Conservation (phyloP, 208 protist genomes). For the Angomonas desouzai region DNA sequence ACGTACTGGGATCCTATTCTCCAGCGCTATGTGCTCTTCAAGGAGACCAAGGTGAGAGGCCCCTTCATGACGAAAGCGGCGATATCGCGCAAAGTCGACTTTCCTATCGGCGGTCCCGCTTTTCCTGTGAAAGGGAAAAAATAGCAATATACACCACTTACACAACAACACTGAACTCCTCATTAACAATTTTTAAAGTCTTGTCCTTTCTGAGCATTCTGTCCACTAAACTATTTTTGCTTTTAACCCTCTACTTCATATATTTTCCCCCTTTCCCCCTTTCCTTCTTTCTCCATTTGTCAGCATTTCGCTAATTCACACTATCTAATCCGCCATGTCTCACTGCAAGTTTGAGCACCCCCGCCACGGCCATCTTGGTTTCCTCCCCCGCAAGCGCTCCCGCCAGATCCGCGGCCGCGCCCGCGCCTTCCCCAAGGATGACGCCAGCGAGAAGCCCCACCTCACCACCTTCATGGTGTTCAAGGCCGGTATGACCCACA, state of each 20-base stretch:
- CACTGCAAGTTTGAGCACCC: conserved; percentile 98
- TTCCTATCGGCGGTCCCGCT: conserved; percentile 35
- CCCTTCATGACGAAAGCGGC: conserved; percentile 77
- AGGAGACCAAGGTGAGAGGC: conserved; percentile 74
- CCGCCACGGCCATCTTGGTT: conserved; percentile 98
- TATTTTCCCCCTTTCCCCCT: conserved; percentile 3
- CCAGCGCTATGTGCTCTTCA: conserved; percentile 71
- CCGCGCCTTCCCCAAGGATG: conserved; percentile 96
- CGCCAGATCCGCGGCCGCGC: conserved; percentile 90
- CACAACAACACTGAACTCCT: background rate
- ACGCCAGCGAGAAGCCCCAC: conserved; percentile 91
- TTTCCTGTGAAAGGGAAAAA: conserved; percentile 17
- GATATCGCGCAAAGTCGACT: conserved; percentile 63
- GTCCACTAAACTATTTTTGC: too few species aligned
- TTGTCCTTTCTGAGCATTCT: background rate
- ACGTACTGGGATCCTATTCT: conserved; percentile 76
- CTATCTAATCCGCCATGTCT: conserved; percentile 39
- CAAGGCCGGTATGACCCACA: conserved; percentile 99
- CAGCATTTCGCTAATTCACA: conserved; percentile 3
- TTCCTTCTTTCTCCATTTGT: background rate
- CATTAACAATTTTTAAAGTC: background rate
- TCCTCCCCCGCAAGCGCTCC: conserved; percentile 96
- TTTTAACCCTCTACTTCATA: conserved; percentile 2
- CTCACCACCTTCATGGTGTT: conserved; percentile 98
- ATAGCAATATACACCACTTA: background rate